phyloP scores from a whole-genome alignment of 306 rosid species.

The Quercus bicolor region DNA sequence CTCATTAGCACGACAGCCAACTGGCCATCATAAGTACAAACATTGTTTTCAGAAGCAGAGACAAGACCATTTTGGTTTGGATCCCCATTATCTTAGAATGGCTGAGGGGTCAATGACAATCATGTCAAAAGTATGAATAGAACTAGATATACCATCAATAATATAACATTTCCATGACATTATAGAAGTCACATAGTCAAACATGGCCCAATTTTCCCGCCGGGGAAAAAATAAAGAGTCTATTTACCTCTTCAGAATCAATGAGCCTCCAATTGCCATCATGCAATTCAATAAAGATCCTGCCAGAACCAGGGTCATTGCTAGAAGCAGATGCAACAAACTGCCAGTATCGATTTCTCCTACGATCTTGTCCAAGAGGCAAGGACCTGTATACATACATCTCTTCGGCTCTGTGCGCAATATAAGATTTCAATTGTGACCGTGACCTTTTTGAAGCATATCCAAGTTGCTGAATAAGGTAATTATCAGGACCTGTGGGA shows the following conservation, averaged over 20 bases:
- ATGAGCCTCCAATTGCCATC: slow-evolving; percentile 90
- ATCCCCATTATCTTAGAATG: neutral
- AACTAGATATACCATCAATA: neutral
- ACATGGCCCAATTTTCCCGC: neutral
- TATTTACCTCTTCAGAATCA: slow-evolving; percentile 86
- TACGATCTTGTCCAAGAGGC: slow-evolving; percentile 99
- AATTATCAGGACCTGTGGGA: slow-evolving; percentile 56
- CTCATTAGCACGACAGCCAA: neutral
- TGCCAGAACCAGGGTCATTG: slow-evolving; percentile 96
- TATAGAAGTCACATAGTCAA: neutral
- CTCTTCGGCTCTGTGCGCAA: slow-evolving; percentile 93
- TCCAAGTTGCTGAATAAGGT: slow-evolving; percentile 65
- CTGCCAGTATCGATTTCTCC: slow-evolving; percentile 93
- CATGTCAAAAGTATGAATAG: neutral
- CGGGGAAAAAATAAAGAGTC: neutral
- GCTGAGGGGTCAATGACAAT: neutral
- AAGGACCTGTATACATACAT: slow-evolving; percentile 91
- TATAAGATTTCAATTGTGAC: slow-evolving; percentile 86
- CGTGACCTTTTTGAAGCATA: slow-evolving; percentile 88
- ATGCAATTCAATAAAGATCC: slow-evolving; percentile 78
- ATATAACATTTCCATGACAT: neutral
- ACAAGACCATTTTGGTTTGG: neutral
- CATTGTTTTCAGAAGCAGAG: neutral
- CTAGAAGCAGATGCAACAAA: slow-evolving; percentile 94
- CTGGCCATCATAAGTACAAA: neutral